phyloP scores from a whole-genome alignment of 2,329 filamentous ascomycete species.

The Neofusicoccum parvum region DNA sequence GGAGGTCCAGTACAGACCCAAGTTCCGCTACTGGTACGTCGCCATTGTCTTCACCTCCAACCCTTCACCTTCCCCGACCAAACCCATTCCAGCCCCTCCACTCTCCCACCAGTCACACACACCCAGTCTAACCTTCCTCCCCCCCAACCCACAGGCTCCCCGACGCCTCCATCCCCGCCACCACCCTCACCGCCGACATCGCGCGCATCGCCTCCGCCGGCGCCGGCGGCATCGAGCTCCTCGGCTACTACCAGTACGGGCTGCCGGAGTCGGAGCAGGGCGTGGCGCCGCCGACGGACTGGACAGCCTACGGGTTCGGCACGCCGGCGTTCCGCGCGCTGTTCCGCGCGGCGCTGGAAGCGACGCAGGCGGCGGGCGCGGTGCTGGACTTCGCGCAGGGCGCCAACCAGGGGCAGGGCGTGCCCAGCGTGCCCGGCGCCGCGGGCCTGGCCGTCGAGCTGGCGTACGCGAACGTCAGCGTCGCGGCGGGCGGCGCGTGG shows the following conservation, averaged over 20 bases:
- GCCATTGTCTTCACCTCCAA: neutral
- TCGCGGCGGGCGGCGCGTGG: slow-evolving; percentile 22
- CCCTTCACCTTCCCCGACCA: neutral
- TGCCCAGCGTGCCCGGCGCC: slow-evolving; percentile 37
- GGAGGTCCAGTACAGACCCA: slow-evolving; percentile 24
- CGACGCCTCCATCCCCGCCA: slow-evolving; percentile 26
- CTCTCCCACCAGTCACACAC: too few relatives aligned
- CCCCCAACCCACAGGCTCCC: slow-evolving; percentile 24
- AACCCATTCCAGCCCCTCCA: neutral
- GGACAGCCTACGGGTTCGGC: slow-evolving; percentile 46
- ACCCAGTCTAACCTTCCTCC: too few relatives aligned
- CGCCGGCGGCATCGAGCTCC: slow-evolving; percentile 28
- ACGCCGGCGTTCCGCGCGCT: slow-evolving; percentile 36
- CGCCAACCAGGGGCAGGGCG: slow-evolving; percentile 52
- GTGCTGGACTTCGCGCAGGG: slow-evolving; percentile 52
- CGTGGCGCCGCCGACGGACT: slow-evolving; percentile 32
- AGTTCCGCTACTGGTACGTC: slow-evolving; percentile 30
- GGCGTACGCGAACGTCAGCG: slow-evolving; percentile 24
- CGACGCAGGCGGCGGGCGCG: slow-evolving; percentile 39
- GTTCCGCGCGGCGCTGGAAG: slow-evolving; percentile 33
- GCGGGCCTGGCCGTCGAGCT: slow-evolving; percentile 26
- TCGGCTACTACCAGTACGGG: slow-evolving; percentile 30
- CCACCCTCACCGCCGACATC: slow-evolving; percentile 24
- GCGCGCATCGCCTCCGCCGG: slow-evolving; percentile 20
- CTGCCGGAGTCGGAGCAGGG: slow-evolving; percentile 19